These are phyloP conservation scores for Oryza meridionalis DNA, from an alignment of 176 grass and related monocot genomes.

Conservation along the genomic window DNA sequence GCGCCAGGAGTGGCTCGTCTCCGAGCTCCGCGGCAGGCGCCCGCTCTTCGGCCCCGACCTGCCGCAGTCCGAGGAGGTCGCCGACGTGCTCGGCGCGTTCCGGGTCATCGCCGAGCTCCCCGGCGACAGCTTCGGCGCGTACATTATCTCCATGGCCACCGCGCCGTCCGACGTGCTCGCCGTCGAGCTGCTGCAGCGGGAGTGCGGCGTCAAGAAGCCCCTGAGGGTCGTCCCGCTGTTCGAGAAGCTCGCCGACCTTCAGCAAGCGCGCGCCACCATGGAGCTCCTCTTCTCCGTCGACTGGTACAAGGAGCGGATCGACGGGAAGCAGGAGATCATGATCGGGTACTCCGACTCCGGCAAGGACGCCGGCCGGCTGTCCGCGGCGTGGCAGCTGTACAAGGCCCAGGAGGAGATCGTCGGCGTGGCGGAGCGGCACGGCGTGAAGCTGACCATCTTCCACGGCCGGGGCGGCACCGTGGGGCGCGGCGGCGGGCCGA, in stretches of 20 bases:
- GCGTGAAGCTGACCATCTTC: slow-evolving; percentile 77
- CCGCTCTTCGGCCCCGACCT: slow-evolving; percentile 62
- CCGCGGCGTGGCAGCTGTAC: slow-evolving; percentile 67
- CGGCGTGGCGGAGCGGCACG: slow-evolving; percentile 59
- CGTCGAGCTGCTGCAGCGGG: slow-evolving; percentile 72
- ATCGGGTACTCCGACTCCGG: slow-evolving; percentile 87
- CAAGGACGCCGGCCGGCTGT: slow-evolving; percentile 78
- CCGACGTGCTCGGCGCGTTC: slow-evolving; percentile 74
- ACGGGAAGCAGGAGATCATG: slow-evolving; percentile 83
- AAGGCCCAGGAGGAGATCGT: slow-evolving; percentile 84
- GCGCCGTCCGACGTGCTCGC: slow-evolving; percentile 77
- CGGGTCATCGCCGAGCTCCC: slow-evolving; percentile 73
- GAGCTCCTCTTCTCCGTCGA: slow-evolving; percentile 66
- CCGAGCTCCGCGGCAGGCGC: slow-evolving; percentile 68
- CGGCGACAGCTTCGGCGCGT: slow-evolving; percentile 62
- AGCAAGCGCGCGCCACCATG: slow-evolving; percentile 61
- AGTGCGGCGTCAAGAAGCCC: slow-evolving; percentile 59
- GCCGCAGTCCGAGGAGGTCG: slow-evolving; percentile 58
- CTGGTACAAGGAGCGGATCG: slow-evolving; percentile 70
- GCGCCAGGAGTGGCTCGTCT: slow-evolving; percentile 73
- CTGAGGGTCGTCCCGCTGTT: slow-evolving; percentile 68
- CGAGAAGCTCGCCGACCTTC: slow-evolving; percentile 73
- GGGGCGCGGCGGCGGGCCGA: slow-evolving; percentile 66
- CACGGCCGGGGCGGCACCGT: slow-evolving; percentile 71
- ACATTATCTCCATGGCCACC: slow-evolving; percentile 83